Evolutionary conservation across 1,284 basidiomycete genomes (phyloP).

Genomic region (Austropuccinia psidii): DNA sequence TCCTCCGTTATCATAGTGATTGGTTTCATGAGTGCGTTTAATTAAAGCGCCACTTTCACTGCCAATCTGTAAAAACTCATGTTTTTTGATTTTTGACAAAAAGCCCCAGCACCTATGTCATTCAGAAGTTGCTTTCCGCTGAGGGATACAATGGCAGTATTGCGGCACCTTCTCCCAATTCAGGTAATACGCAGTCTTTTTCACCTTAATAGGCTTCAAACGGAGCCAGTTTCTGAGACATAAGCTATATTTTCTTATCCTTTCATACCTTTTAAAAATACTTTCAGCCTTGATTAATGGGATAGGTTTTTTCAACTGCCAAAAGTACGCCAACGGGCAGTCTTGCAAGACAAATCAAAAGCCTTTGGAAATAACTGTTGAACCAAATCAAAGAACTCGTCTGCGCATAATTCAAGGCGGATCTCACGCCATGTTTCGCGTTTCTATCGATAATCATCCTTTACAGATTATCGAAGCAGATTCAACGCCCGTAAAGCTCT

Average conservation of each 20-base stretch:
- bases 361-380: constrained; percentile 7
- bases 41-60: not conserved
- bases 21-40: constrained; percentile 25
- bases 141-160: constrained; percentile 42
- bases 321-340: not conserved
- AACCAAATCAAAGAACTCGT: constrained; percentile 42
- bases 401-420: constrained; percentile 56
- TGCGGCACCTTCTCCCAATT: constrained; percentile 48
- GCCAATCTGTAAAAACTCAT: not conserved
- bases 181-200: constrained; percentile 44
- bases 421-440: constrained; percentile 42
- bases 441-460: constrained; percentile 41
- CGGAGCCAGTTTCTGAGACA: too few relatives aligned
- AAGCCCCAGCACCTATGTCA: not conserved
- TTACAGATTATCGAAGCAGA: constrained; percentile 37
- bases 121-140: constrained; percentile 33
- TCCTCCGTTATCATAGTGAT: constrained; percentile 2
- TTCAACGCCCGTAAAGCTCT: not conserved
- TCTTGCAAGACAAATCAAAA: not conserved
- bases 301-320: constrained; percentile 17
- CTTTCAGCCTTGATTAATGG: constrained; percentile 19
- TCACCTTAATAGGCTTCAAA: too few relatives aligned
- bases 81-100: not conserved
- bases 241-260: too few relatives aligned
- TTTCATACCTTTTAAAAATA: too few relatives aligned